phyloP scores from a whole-genome alignment of 805 yeast genomes.

The Teunomyces funiuensis region DNA sequence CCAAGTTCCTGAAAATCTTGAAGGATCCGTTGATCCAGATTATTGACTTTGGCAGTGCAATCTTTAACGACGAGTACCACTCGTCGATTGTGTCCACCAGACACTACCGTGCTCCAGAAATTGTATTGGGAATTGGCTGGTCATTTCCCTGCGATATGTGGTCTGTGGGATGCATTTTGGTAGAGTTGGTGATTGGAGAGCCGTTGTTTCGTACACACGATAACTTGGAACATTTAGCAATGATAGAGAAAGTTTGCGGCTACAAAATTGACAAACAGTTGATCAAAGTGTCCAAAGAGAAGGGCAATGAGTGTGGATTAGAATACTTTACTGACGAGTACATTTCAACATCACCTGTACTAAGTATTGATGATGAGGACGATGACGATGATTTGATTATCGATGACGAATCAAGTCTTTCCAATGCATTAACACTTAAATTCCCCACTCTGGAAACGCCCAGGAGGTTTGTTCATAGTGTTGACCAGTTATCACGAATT shows the following conservation, averaged over 20 bases:
- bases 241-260: constrained; percentile 84
- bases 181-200: constrained; percentile 90
- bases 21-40: constrained; percentile 80
- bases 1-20: constrained; percentile 49
- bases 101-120: constrained; percentile 97
- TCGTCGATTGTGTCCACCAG: constrained; percentile 89
- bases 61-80: constrained; percentile 92
- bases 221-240: constrained; percentile 88
- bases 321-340: constrained; percentile 34
- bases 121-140: constrained; percentile 94
- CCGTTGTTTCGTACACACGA: constrained; percentile 95
- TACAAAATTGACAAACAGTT: constrained; percentile 46
- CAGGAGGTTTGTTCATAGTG: constrained; percentile 37
- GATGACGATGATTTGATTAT: constrained; percentile 27
- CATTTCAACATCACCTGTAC: constrained; percentile 3
- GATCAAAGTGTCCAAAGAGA: constrained; percentile 33
- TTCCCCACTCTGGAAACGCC: constrained; percentile 44
- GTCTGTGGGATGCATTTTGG: constrained; percentile 93
- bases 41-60: constrained; percentile 97
- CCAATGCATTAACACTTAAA: constrained; percentile 26
- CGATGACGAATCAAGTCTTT: constrained; percentile 30
- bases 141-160: constrained; percentile 95
- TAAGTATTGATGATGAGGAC: constrained; percentile 11
- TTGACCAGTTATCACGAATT: constrained; percentile 40
- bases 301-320: constrained; percentile 42